Conservation (phyloP, 192 early-diverging fungal species). For the Coemansia interrupta region DNA sequence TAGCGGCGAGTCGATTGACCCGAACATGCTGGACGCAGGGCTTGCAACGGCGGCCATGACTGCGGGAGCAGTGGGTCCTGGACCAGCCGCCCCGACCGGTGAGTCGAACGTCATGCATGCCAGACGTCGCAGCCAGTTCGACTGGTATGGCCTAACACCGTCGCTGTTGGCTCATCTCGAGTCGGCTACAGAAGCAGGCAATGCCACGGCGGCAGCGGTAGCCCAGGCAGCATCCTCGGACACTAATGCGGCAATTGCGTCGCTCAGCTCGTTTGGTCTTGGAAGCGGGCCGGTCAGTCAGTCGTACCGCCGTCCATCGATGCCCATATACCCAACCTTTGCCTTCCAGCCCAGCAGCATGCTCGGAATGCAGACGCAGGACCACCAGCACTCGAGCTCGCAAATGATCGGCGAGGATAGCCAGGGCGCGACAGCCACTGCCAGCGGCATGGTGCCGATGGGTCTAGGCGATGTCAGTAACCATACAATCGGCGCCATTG, state of each 20-base stretch:
- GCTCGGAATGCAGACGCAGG: slow-evolving; percentile 13
- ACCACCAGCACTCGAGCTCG: background rate
- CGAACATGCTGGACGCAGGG: slow-evolving; percentile 47
- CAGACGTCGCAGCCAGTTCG: slow-evolving; percentile 49
- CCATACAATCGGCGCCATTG: slow-evolving; percentile 8
- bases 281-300: slow-evolving; percentile 8
- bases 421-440: slow-evolving; percentile 12
- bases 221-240: slow-evolving; percentile 15
- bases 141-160: slow-evolving; percentile 52
- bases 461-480: slow-evolving; percentile 18
- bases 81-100: background rate
- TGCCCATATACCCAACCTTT: slow-evolving; percentile 47
- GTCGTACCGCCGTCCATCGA: slow-evolving; percentile 44
- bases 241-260: slow-evolving; percentile 5
- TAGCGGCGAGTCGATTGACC: slow-evolving; percentile 44
- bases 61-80: no score
- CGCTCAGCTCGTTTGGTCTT: slow-evolving; percentile 27
- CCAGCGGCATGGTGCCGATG: slow-evolving; percentile 27
- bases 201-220: slow-evolving; percentile 17
- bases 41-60: slow-evolving; percentile 17
- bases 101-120: slow-evolving; percentile 25
- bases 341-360: slow-evolving; percentile 23
- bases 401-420: no score
- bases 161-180: slow-evolving; percentile 41
- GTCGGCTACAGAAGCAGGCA: slow-evolving; percentile 15